These are phyloP conservation scores for Emericellopsis atlantica DNA, from an alignment of 2,329 filamentous ascomycete genomes.

Conservation along the genomic window DNA sequence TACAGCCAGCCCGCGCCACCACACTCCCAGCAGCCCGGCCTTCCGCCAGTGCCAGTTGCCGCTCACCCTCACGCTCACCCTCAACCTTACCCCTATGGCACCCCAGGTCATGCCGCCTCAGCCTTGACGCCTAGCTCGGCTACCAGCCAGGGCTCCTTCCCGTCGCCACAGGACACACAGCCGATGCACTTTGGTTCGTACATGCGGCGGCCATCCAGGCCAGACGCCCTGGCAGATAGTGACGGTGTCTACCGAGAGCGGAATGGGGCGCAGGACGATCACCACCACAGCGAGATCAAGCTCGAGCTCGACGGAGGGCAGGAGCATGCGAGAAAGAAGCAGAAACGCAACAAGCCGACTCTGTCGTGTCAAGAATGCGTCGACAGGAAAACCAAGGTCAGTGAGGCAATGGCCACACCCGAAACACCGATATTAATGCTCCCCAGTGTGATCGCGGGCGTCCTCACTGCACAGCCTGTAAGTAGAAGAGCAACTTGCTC, in stretches of 20 bases:
- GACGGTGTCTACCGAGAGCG: too few relatives aligned
- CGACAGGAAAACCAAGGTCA: constrained; percentile 68
- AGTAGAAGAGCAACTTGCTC: constrained; percentile 13
- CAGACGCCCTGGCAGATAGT: neutral
- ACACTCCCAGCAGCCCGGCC: too few relatives aligned
- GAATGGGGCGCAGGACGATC: neutral
- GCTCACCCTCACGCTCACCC: too few relatives aligned
- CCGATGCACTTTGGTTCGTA: neutral
- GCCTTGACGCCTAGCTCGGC: constrained; percentile 13
- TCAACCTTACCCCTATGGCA: too few relatives aligned
- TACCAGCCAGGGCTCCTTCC: constrained; percentile 6
- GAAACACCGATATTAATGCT: neutral
- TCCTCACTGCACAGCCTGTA: constrained; percentile 55
- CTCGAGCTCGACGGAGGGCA: constrained; percentile 7
- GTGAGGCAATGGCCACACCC: constrained; percentile 10
- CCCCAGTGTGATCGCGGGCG: constrained; percentile 62
- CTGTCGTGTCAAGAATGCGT: constrained; percentile 70
- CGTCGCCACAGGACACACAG: neutral
- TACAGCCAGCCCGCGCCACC: too few relatives aligned
- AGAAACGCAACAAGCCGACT: constrained; percentile 77
- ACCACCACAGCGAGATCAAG: neutral
- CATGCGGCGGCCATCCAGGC: constrained; percentile 4
- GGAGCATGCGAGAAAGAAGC: constrained; percentile 51
- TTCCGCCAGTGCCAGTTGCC: too few relatives aligned
- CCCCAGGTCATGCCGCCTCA: constrained; percentile 4